Base-by-base conservation (phyloP, 2,329 filamentous ascomycete genomes). In the Fusarium nodosum region DNA sequence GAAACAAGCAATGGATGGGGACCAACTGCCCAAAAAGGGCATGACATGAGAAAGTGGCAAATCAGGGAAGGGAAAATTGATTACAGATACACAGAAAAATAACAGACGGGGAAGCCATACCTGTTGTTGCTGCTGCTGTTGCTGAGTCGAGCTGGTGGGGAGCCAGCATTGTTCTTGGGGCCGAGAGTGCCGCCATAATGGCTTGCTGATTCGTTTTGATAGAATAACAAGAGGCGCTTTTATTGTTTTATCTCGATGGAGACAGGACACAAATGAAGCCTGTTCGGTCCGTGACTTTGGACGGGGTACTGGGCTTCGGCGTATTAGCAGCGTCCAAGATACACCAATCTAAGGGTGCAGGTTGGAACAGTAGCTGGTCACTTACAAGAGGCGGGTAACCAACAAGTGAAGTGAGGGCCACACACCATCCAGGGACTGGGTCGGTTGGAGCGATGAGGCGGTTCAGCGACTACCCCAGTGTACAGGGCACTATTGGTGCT, bases 101-200 rank as follows among this genome's bases (percentile, higher is more conserved):
- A 48, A 67, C 30, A 52, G 56, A 41, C 42, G 12, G 31, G n/a
- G 26, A 20, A 39, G 24, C 50, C 72, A 59, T 75, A 75, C 73
- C 73, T 74, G 60, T 65, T 36, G 72, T 31, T 48, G 72, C 24
- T 44, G 41, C 67, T 74, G 61, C 47, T 44, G 71, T 33, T 33
- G 52, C 56, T 62, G 69, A 69, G 55, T 71, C 67, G 62, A 70
- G 72, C 56, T 73, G 71, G 71, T 72, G 73, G 65, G 65, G 60
- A 53, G 68, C 60, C 56, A 61, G 66, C 55, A 72, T 53, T 59
- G 66, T 66, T 55, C 69, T 62, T 54, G 71, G 60, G 58, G 56
- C 72, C 67, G 73, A 74, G 51, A 73, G 57, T 63, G 68, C 64
- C 71, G 73, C 72, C 72, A 75, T 73, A 56, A 62, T 68, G 47